Evolutionary conservation across 768 basidiomycete species (phyloP).

Genomic region (Pulveroboletus ravenelii): DNA sequence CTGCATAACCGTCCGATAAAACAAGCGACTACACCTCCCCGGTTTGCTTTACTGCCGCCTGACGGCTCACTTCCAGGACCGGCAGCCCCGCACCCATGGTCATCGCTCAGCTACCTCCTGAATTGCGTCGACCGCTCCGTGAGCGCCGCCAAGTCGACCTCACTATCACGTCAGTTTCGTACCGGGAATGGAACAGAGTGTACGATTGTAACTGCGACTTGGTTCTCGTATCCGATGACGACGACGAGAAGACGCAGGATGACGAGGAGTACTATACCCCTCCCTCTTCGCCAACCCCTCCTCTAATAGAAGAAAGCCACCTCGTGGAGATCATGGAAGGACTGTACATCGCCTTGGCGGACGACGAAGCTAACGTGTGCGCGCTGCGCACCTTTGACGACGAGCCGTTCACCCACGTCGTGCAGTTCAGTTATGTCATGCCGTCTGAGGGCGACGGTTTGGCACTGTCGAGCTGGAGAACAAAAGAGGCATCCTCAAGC

Average conservation of each 20-base stretch:
- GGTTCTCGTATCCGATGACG: constrained; percentile 6
- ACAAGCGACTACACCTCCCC: background rate
- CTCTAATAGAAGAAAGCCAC: background rate
- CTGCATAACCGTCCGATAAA: background rate
- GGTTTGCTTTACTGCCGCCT: background rate
- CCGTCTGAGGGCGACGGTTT: background rate
- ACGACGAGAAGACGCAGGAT: background rate
- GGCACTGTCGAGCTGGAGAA: background rate
- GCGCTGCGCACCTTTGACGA: constrained; percentile 9
- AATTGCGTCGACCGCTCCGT: constrained; percentile 2
- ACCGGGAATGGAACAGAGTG: background rate
- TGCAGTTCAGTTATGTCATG: constrained; percentile 8
- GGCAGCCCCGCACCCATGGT: background rate
- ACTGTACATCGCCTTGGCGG: constrained; percentile 19
- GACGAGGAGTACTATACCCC: background rate
- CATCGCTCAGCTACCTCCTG: background rate
- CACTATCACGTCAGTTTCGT: constrained; percentile 8
- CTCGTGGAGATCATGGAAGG: constrained; percentile 9
- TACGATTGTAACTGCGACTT: background rate
- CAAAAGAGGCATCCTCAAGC: background rate
- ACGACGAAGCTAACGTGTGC: constrained; percentile 8
- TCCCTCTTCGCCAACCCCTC: background rate
- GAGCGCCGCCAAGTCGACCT: constrained; percentile 8
- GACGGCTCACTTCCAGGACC: background rate
- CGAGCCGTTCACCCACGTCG: constrained; percentile 18